Base-by-base conservation (phyloP, 345 rosid genomes). In the Corymbia maculata region DNA sequence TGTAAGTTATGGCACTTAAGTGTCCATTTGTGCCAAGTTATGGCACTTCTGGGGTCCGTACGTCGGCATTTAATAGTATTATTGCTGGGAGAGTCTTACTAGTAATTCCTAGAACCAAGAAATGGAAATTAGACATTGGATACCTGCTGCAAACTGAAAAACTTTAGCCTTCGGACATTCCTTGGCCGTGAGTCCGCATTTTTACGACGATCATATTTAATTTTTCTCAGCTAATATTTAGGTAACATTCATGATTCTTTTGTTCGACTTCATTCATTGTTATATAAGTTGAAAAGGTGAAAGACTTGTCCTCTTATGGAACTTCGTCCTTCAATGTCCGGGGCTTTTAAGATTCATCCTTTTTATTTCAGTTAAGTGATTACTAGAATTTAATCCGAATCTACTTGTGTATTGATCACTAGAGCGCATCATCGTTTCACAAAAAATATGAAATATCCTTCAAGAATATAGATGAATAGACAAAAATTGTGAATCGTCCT, bases 141-240 rank as follows among this genome's bases (percentile, higher is more conserved):
- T 61, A 26, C 68, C 28, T 61, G 30, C 68, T 61, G 30, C 15
- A 26, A 59, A 59, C 15, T 3, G 30, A 59, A 59, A 1, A 59
- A 24, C 30, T 59, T 3, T 59, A 26, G 68, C 68, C 68, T 59
- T 11, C 26, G 30, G n/a, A n/a, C 30, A 7, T n/a, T n/a, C 75
- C 36, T 64, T n/a, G 8, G 19, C 36, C 19, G 36, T 64, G 42
- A 64, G 19, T 64, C 21, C 4, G 36, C 75, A n/a, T 50, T 26
- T 59, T 26, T 26, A 24, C 30, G 14, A 17, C 0, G 36, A 64
- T 64, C 7, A 64, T 0, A 64, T n/a, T 3, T 0, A 57, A 22
- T 22, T 9, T 4, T 24, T 1, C 2, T 2, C 1, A 24, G 64
- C 3, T 57, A 57, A 9, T 57, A 4, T 59, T 24, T 59, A 0